These are phyloP conservation scores for Serendipita sp. DNA, from an alignment of 768 basidiomycete genomes.

Conservation along the genomic window DNA sequence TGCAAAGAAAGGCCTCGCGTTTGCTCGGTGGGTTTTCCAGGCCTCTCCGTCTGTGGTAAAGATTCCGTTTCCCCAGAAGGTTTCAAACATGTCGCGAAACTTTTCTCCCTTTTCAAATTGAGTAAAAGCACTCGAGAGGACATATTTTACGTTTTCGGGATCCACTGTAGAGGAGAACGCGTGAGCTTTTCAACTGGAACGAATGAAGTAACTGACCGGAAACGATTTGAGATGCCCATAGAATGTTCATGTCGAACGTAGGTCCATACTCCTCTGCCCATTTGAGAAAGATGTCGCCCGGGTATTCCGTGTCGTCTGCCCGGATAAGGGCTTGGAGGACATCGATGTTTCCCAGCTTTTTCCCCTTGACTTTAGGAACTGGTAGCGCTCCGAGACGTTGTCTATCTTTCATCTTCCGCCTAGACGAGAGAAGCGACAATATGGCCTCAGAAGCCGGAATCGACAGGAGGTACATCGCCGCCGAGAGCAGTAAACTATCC, in stretches of 20 bases:
- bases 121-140: slow-evolving; percentile 11
- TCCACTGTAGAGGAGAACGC: background rate
- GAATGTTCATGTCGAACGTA: slow-evolving; percentile 48
- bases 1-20: slow-evolving; percentile 58
- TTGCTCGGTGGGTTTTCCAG: slow-evolving; percentile 38
- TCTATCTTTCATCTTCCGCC: background rate
- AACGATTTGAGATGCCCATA: slow-evolving; percentile 52
- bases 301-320: slow-evolving; percentile 42
- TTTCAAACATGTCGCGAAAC: slow-evolving; percentile 10
- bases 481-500: background rate
- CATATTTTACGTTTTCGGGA: slow-evolving; percentile 33
- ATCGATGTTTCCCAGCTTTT: slow-evolving; percentile 69
- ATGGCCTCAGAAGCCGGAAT: slow-evolving; percentile 5
- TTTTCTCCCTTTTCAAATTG: slow-evolving; percentile 22
- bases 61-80: slow-evolving; percentile 48
- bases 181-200: background rate
- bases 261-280: slow-evolving; percentile 56
- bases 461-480: background rate
- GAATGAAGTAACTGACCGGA: background rate
- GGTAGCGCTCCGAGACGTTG: slow-evolving; percentile 22
- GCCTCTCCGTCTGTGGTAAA: slow-evolving; percentile 59
- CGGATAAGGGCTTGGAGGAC: slow-evolving; percentile 39
- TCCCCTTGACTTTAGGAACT: slow-evolving; percentile 44
- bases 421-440: background rate
- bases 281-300: slow-evolving; percentile 44